phyloP scores from a whole-genome alignment of 306 rosid species.

The Prunus padus region DNA sequence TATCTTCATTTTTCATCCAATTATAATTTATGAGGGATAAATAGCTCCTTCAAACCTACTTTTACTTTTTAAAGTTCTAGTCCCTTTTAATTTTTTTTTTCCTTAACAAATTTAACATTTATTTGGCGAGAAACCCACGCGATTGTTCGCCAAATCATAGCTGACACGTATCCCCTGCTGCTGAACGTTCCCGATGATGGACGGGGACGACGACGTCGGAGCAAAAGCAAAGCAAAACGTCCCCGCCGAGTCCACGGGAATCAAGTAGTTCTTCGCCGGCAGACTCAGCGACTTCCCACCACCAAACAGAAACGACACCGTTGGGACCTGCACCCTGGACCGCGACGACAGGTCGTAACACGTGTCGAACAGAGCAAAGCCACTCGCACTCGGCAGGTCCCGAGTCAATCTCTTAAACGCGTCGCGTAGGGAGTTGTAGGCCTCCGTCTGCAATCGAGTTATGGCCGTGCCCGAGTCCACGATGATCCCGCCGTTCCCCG shows the following conservation, averaged over 20 bases:
- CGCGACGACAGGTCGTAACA: slow-evolving; percentile 68
- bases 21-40: slow-evolving; percentile 20
- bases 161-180: slow-evolving; percentile 99
- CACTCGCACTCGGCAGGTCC: slow-evolving; percentile 31
- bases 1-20: too few species aligned
- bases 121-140: slow-evolving; percentile 65
- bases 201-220: slow-evolving; percentile 58
- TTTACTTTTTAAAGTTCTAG: not conserved
- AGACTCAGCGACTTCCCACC: slow-evolving; percentile 43
- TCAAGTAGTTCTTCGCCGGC: slow-evolving; percentile 79
- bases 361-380: slow-evolving; percentile 73
- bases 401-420: slow-evolving; percentile 48
- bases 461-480: slow-evolving; percentile 88
- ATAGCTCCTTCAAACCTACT: not conserved
- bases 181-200: slow-evolving; percentile 88
- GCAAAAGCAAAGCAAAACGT: slow-evolving; percentile 88
- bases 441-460: slow-evolving; percentile 63
- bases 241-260: slow-evolving; percentile 68
- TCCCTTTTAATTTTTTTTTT: too few species aligned
- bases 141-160: slow-evolving; percentile 51
- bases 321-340: slow-evolving; percentile 59
- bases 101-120: slow-evolving; percentile 43
- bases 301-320: slow-evolving; percentile 61
- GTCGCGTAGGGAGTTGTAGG: slow-evolving; percentile 71
- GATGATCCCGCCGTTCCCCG: slow-evolving; percentile 73